Conservation (phyloP, 2,329 filamentous ascomycete species). For the Botrytis tulipae region DNA sequence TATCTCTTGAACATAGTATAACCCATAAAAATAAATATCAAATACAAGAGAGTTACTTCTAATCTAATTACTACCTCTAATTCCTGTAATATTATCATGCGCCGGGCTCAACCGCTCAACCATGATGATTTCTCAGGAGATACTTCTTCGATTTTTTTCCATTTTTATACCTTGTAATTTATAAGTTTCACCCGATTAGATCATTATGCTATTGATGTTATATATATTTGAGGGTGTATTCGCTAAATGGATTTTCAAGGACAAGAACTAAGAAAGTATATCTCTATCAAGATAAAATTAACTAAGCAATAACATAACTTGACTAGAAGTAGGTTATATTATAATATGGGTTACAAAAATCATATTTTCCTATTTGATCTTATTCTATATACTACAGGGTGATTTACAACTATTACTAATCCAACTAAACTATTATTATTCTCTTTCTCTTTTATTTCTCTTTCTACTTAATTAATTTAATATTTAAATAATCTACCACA, state of each 20-base stretch:
- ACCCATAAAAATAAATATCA: background rate
- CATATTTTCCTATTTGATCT: too few relatives aligned
- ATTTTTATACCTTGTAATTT: background rate
- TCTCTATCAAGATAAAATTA: background rate
- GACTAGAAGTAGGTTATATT: too few relatives aligned
- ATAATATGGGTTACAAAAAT: too few relatives aligned
- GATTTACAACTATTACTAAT: too few relatives aligned
- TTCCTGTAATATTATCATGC: background rate
- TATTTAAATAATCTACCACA: too few relatives aligned
- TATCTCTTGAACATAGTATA: background rate
- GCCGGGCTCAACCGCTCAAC: too few relatives aligned
- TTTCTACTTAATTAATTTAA: too few relatives aligned
- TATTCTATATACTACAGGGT: too few relatives aligned
- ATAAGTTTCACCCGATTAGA: background rate
- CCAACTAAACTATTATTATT: too few relatives aligned
- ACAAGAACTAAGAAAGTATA: background rate
- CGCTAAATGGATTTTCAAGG: background rate
- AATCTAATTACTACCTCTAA: rapidly evolving
- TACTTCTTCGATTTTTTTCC: background rate
- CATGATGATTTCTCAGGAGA: background rate
- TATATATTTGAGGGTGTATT: background rate
- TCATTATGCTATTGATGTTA: background rate
- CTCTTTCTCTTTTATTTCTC: too few relatives aligned
- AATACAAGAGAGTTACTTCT: background rate
- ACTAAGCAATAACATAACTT: too few relatives aligned